Percentiles rank a stretch among this genome's conserved stretches.
These are phyloP conservation scores for Salvia splendens DNA, from an alignment of 257 asterid genomes.

Conservation along the genomic window DNA sequence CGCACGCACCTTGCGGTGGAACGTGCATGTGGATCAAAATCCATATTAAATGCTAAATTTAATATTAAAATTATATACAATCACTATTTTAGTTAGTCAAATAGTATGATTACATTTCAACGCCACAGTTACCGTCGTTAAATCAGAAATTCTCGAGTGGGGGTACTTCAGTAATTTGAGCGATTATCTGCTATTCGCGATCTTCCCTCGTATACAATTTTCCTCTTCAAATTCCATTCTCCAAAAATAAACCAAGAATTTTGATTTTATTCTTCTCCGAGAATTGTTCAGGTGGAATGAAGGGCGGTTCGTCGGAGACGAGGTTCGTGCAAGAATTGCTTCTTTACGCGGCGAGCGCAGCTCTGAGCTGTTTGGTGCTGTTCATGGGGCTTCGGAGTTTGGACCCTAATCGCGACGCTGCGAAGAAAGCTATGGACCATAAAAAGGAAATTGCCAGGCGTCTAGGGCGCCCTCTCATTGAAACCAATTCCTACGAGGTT, in stretches of 20 bases:
- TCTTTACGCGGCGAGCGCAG: conserved; percentile 87
- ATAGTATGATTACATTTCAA: too few species aligned
- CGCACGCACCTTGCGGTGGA: too few species aligned
- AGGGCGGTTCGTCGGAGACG: conserved; percentile 56
- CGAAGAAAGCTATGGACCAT: conserved; percentile 76
- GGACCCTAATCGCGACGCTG: conserved; percentile 85
- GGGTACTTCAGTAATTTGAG: conserved; percentile 20
- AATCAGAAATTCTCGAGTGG: neutral
- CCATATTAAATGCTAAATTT: too few species aligned
- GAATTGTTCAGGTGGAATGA: conserved; percentile 34
- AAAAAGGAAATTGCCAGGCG: conserved; percentile 92
- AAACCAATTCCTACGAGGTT: conserved; percentile 88
- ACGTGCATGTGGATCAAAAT: too few species aligned
- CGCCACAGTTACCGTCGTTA: conserved; percentile 18
- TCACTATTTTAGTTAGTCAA: too few species aligned
- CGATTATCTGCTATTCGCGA: conserved; percentile 6
- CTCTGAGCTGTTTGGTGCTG: conserved; percentile 75
- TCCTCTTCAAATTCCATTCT: conserved; percentile 24
- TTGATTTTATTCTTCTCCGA: neutral
- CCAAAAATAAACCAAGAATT: conserved; percentile 6
- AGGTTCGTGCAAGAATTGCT: conserved; percentile 63
- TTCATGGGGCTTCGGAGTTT: conserved; percentile 68
- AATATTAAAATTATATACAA: too few species aligned
- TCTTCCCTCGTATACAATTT: conserved; percentile 22
- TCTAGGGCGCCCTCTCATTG: conserved; percentile 79